These are phyloP conservation scores for Parachaetomium inaequale DNA, from an alignment of 495 filamentous ascomycete species.

Conservation along the genomic window DNA sequence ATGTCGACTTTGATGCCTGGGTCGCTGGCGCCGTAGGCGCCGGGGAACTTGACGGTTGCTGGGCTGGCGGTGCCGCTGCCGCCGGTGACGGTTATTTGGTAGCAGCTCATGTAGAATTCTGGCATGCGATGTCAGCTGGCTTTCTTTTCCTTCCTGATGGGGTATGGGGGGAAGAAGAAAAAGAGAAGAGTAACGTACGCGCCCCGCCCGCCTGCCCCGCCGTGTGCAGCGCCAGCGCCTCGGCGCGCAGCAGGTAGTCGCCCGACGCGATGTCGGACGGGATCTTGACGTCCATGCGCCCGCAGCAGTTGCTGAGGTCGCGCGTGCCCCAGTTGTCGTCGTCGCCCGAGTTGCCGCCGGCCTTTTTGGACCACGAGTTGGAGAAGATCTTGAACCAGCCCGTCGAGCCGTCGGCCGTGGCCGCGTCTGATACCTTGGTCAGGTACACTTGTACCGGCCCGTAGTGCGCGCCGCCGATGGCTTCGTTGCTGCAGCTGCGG, in stretches of 20 bases:
- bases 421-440: conserved; percentile 49
- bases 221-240: conserved; percentile 50
- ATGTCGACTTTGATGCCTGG: conserved; percentile 53
- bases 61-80: conserved; percentile 33
- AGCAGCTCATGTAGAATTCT: conserved; percentile 53
- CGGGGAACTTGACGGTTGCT: conserved; percentile 43
- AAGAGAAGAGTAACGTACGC: too few species aligned
- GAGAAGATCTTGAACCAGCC: conserved; percentile 54
- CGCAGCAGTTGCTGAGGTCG: conserved; percentile 51
- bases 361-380: conserved; percentile 43
- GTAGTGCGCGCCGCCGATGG: conserved; percentile 48
- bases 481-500: conserved; percentile 42
- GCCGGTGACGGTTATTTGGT: conserved; percentile 42
- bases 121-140: too few species aligned
- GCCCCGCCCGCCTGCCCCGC: conserved; percentile 37
- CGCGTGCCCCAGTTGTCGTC: conserved; percentile 51
- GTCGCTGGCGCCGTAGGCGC: conserved; percentile 46
- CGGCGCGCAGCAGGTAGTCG: conserved; percentile 52
- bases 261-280: conserved; percentile 45
- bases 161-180: too few species aligned
- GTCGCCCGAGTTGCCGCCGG: conserved; percentile 35
- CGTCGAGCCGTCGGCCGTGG: conserved; percentile 38
- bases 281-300: conserved; percentile 47
- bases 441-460: conserved; percentile 54
- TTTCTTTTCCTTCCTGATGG: too few species aligned